Evolutionary conservation across 2,329 filamentous ascomycete species (phyloP).

Genomic region (Cladosporium velox): DNA sequence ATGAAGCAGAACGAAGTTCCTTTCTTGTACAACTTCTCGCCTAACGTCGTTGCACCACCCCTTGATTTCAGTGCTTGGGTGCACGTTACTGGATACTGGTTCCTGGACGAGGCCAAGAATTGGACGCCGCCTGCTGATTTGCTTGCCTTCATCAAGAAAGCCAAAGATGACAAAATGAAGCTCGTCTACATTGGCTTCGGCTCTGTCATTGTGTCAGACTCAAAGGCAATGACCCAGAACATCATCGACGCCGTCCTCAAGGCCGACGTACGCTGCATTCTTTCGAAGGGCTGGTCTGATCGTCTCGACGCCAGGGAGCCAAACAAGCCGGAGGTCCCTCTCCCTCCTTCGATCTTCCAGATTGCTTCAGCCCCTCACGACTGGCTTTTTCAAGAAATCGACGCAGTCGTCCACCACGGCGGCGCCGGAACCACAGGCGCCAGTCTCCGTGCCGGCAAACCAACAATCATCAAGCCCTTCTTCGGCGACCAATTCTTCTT

Average conservation of each 20-base stretch:
- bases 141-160: slow-evolving; percentile 77
- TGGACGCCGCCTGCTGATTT: slow-evolving; percentile 79
- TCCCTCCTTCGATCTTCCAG: slow-evolving; percentile 79
- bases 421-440: slow-evolving; percentile 94
- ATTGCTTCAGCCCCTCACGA: slow-evolving; percentile 93
- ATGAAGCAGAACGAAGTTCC: slow-evolving; percentile 97
- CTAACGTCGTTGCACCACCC: slow-evolving; percentile 88
- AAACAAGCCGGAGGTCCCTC: slow-evolving; percentile 63
- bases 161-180: slow-evolving; percentile 80
- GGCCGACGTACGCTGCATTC: slow-evolving; percentile 88
- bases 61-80: slow-evolving; percentile 98
- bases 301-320: slow-evolving; percentile 64
- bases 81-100: slow-evolving; percentile 96
- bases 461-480: slow-evolving; percentile 93
- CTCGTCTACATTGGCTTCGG: slow-evolving; percentile 97
- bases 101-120: slow-evolving; percentile 72
- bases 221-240: slow-evolving; percentile 84
- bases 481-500: slow-evolving; percentile 99
- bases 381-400: slow-evolving; percentile 92
- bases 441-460: slow-evolving; percentile 84
- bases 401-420: slow-evolving; percentile 92
- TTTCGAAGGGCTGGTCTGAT: slow-evolving; percentile 97
- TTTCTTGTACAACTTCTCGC: slow-evolving; percentile 96
- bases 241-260: slow-evolving; percentile 88
- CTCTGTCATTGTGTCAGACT: slow-evolving; percentile 90